A percentile compares a stretch with the other conserved stretches of the same genome.
Conservation (phyloP, 805 yeast species). For the Lipomyces yamadae region DNA sequence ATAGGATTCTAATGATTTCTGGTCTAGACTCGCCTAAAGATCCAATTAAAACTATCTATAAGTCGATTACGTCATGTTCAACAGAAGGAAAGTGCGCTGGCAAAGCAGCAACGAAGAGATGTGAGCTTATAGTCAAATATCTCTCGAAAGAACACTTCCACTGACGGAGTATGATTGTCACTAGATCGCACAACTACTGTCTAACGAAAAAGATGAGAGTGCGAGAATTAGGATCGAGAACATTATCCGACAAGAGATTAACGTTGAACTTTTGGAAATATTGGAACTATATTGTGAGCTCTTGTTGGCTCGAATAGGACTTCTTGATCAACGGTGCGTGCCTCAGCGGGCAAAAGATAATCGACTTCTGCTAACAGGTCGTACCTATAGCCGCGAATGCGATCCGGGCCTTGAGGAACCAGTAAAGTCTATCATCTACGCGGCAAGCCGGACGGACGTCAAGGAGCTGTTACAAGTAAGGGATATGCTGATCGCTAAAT, state of each 20-base stretch:
- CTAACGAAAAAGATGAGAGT: slow-evolving; percentile 74
- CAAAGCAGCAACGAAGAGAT: slow-evolving; percentile 73
- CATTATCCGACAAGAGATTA: slow-evolving; percentile 79
- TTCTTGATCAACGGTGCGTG: slow-evolving; percentile 53
- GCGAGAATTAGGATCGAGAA: slow-evolving; percentile 85
- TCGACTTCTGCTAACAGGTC: background rate
- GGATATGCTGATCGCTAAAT: slow-evolving; percentile 65
- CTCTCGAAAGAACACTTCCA: background rate
- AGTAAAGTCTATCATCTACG: slow-evolving; percentile 66
- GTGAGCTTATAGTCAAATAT: slow-evolving; percentile 40
- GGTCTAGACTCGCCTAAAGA: slow-evolving; percentile 37
- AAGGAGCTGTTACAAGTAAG: slow-evolving; percentile 67
- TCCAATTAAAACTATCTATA: slow-evolving; percentile 65
- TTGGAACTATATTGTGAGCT: slow-evolving; percentile 84
- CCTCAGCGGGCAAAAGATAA: background rate
- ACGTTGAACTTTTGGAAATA: slow-evolving; percentile 76
- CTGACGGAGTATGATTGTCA: background rate
- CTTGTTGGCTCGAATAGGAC: slow-evolving; percentile 70
- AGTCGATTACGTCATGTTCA: slow-evolving; percentile 72
- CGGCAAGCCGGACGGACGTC: slow-evolving; percentile 74
- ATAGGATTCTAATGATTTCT: background rate
- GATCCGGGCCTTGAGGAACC: slow-evolving; percentile 77
- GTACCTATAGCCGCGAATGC: slow-evolving; percentile 42
- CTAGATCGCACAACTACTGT: slow-evolving; percentile 68
- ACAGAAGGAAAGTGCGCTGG: slow-evolving; percentile 72